Evolutionary conservation across 2,329 filamentous ascomycete species (phyloP).

Genomic region (Claviceps digitariae): DNA sequence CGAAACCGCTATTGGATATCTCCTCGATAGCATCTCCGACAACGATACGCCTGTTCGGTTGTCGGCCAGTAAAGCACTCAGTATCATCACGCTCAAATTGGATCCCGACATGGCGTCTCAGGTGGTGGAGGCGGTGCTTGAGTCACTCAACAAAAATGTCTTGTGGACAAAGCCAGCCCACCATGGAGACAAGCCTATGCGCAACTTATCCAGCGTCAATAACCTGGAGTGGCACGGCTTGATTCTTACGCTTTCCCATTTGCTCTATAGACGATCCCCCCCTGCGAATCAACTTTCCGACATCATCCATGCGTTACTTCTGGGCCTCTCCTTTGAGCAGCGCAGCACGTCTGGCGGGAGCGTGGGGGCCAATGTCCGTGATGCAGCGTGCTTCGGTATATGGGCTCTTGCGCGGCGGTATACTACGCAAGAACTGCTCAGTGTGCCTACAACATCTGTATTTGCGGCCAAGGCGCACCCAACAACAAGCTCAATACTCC

Average conservation of each 20-base stretch:
- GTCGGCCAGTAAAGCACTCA: constrained; percentile 84
- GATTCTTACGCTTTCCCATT: constrained; percentile 73
- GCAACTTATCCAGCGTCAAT: constrained; percentile 63
- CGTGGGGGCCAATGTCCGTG: constrained; percentile 78
- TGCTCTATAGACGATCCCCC: constrained; percentile 74
- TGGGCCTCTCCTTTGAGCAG: constrained; percentile 80
- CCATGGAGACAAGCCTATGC: constrained; percentile 21
- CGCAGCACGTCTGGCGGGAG: constrained; percentile 73
- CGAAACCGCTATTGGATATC: constrained; percentile 69
- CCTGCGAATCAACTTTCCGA: constrained; percentile 55
- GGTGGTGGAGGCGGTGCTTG: constrained; percentile 75
- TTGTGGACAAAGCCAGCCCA: constrained; percentile 33
- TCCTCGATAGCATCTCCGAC: constrained; percentile 68
- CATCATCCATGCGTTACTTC: constrained; percentile 63
- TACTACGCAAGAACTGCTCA: constrained; percentile 60
- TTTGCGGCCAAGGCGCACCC: constrained; percentile 25
- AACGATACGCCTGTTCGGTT: constrained; percentile 84
- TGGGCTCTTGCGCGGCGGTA: constrained; percentile 89
- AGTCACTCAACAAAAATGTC: constrained; percentile 47
- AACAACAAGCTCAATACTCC: constrained; percentile 42
- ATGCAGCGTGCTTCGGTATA: constrained; percentile 91
- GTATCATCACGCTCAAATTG: constrained; percentile 70
- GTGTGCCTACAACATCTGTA: constrained; percentile 38
- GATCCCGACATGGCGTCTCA: constrained; percentile 70
- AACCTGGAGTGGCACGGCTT: constrained; percentile 84